Base-by-base conservation (phyloP, 805 yeast genomes). In the Kluyveromyces dobzhanskii region DNA sequence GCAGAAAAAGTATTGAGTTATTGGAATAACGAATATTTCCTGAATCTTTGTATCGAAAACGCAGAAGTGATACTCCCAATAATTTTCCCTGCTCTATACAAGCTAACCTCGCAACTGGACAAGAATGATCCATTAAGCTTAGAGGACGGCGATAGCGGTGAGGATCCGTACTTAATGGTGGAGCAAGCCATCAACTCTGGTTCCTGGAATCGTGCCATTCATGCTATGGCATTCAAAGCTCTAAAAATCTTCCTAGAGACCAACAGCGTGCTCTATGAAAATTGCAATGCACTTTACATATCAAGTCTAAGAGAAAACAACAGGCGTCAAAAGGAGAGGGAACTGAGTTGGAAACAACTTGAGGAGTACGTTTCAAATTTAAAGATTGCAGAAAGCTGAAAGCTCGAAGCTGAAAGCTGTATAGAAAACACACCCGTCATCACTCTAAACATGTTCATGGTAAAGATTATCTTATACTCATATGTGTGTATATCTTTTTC, bases 141-240 rank as follows among this genome's bases (percentile, higher is more conserved):
- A 6, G 59, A 56, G 24, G 53, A 52, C 35, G 54, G 53, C 13
- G 30, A 21, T 9, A 28, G 40, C n/a, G 41, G 44, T 8, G 47
- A 59, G 6, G 65, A 61, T 40, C 65, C 64, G 17, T 61, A 59
- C 42, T 47, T 59, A 52, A 47, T 59, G 39, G 65, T 61, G 16
- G 65, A 61, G 39, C 64, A 61, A 48, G 65, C 65, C 6, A 61
- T 61, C n/a, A 59, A 59, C 34, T 64, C 72, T 5, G 73, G 75
- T 30, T 90, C 84, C 52, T 92, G 98, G 98, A 92, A 92, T 61
- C 75, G 92, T 52, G 86, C 95, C 28, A 88, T 92, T 32, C 92
- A 90, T 49, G 78, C 85, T 35, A 75, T 90, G 70, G 94, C 95
- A 2, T 87, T 77, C 64, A 84, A 83, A 42, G 96, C 97, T 0